Conservation (phyloP, 192 early-diverging fungal genomes). For the Haplosporangium gracile region DNA sequence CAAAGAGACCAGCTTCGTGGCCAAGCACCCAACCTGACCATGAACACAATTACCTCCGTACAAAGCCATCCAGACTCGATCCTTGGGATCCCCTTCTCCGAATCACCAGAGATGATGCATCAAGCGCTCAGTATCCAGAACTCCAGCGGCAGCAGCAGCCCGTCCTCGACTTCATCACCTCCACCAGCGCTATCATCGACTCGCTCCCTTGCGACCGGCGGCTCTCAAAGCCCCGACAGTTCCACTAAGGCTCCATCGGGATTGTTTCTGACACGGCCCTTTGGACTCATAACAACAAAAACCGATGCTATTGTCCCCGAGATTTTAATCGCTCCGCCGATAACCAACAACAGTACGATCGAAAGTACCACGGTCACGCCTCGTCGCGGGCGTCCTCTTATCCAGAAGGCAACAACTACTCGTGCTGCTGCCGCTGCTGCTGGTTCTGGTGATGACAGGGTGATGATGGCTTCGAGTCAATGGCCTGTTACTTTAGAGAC, state of each 20-base stretch:
- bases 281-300: not conserved
- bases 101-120: constrained; percentile 46
- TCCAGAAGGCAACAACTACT: not conserved
- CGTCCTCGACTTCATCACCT: not conserved
- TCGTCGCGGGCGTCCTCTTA: not conserved
- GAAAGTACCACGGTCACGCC: not conserved
- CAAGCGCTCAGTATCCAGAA: not conserved
- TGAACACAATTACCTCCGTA: constrained; percentile 11
- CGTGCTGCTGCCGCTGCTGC: not conserved
- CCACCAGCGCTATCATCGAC: not conserved
- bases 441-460: not conserved
- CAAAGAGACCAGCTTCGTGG: not conserved
- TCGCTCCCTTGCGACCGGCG: no score
- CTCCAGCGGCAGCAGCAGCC: not conserved
- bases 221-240: not conserved
- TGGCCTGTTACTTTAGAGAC: not conserved
- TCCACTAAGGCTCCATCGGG: not conserved
- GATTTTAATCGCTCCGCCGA: constrained; percentile 21
- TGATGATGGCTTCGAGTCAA: not conserved
- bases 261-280: not conserved
- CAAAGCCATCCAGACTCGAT: constrained; percentile 43
- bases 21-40: constrained; percentile 15
- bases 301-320: constrained; percentile 3
- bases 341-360: not conserved
- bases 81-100: constrained; percentile 40